Conservation (phyloP, 768 basidiomycete species). For the Hericium erinaceus region DNA sequence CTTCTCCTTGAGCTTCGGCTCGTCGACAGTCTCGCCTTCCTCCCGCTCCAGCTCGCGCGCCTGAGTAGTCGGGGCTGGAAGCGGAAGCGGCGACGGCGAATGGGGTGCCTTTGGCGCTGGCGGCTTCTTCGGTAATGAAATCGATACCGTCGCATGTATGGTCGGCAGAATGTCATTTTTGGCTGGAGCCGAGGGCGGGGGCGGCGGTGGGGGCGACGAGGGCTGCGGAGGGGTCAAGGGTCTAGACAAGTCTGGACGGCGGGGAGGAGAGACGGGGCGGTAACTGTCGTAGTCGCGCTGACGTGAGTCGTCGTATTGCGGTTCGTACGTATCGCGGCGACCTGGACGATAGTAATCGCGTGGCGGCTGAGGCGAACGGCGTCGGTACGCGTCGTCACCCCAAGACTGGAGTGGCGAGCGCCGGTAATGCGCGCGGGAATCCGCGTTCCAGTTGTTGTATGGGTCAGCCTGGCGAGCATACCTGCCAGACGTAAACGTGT, state of each 20-base stretch:
- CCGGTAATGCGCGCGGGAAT: slow-evolving; percentile 8
- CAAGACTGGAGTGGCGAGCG: slow-evolving; percentile 1
- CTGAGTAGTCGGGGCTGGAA: slow-evolving; percentile 4
- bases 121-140: slow-evolving; percentile 8
- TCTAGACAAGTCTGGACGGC: slow-evolving; percentile 2
- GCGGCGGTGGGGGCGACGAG: slow-evolving; percentile 13
- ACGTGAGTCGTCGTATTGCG: slow-evolving; percentile 1
- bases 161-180: slow-evolving; percentile 23
- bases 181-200: slow-evolving; percentile 8
- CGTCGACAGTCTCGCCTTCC: neutral
- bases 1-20: neutral
- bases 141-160: slow-evolving; percentile 23
- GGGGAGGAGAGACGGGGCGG: slow-evolving; percentile 13
- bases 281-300: slow-evolving; percentile 8
- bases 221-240: slow-evolving; percentile 8
- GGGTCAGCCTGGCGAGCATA: slow-evolving; percentile 4
- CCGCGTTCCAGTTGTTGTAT: slow-evolving; percentile 1
- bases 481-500: slow-evolving; percentile 1
- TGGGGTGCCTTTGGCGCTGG: slow-evolving; percentile 38
- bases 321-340: slow-evolving; percentile 10
- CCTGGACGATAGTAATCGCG: slow-evolving; percentile 6
- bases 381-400: slow-evolving; percentile 5
- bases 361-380: slow-evolving; percentile 4
- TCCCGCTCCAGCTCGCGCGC: neutral
- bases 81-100: slow-evolving; percentile 23